These are phyloP conservation scores for Gracilaria gracilis DNA, from an alignment of 23 red algal genomes.

Conservation along the genomic window DNA sequence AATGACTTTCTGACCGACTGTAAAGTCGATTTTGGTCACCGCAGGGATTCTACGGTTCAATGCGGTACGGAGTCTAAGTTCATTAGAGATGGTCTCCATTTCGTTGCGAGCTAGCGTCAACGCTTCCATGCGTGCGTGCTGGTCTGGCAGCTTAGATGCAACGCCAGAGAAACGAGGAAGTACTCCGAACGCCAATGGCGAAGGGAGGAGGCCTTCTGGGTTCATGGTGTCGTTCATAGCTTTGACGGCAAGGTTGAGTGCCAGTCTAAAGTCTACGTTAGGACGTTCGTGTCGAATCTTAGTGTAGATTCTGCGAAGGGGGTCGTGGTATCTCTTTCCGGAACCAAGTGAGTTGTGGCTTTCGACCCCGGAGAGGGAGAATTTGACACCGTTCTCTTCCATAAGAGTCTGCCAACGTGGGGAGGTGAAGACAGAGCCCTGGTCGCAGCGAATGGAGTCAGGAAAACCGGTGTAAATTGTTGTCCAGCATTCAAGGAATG, in stretches of 20 bases:
- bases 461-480: constrained; percentile 7
- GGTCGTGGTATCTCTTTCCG: constrained; percentile 33
- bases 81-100: constrained; percentile 1
- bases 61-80: neutral
- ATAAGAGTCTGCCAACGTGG: neutral
- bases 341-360: constrained; percentile 30
- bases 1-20: neutral
- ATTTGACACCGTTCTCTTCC: neutral
- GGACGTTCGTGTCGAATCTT: neutral
- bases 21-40: neutral
- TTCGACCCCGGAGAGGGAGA: neutral
- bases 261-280: neutral
- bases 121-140: neutral
- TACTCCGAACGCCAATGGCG: neutral
- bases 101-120: neutral
- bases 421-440: constrained; percentile 35
- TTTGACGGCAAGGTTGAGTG: neutral
- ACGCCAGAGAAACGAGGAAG: neutral
- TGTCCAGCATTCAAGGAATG: constrained; percentile 38
- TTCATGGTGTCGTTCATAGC: constrained; percentile 28
- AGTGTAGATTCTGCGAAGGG: neutral
- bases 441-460: constrained; percentile 1
- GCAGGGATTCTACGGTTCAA: neutral
- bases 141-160: neutral
- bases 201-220: neutral